Evolutionary conservation across 768 basidiomycete genomes (phyloP), one percentile per base, ranked within the genome.

Genomic region (Serendipita vermifera): DNA sequence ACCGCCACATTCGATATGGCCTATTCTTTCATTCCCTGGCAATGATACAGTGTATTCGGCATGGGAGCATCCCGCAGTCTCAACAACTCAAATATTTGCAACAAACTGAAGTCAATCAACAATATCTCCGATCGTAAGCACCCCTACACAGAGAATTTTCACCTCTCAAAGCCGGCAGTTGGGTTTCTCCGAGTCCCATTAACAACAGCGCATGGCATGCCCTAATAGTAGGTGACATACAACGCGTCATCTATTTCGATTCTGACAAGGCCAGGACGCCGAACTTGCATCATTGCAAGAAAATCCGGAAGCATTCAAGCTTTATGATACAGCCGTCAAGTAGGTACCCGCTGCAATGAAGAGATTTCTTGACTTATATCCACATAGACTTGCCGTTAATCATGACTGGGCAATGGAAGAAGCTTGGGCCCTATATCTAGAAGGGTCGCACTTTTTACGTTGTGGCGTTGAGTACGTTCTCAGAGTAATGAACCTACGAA

Each of bases 321-420:
- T 83, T 4, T 85, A 83, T 62, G 85, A 87, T 59, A 70, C 77
- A 14, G 83, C 84, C 11, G 78, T 83, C 22, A 81, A 76, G 81
- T 79, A 64, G 43, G 73, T 63, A 15, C 22, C 15, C 7, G 55
- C 5, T 9, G 32, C 14, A 27, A 11, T 6, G 38, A 5, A 17
- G 24, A 38, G 7, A 54, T 39, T 20, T 26, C 31, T 22, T 3
- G 33, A 59, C 27, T 55, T 56, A 26, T 9, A 51, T 55, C 4
- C 5, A 5, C n/a, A 33, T 48, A 83, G 82, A 59, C 71, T 82
- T 27, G 78, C 82, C 3, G 74, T 78, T 11, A 79, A 79, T 60
- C 77, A 83, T 56, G 80, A 82, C 57, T 87, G 83, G 83, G 65
- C 79, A 5, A 70, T 82, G 53, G 84, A 87, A 65, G 83, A 85